phyloP scores from a whole-genome alignment of 768 basidiomycete genomes.

The Xerocomus potaroensis region DNA sequence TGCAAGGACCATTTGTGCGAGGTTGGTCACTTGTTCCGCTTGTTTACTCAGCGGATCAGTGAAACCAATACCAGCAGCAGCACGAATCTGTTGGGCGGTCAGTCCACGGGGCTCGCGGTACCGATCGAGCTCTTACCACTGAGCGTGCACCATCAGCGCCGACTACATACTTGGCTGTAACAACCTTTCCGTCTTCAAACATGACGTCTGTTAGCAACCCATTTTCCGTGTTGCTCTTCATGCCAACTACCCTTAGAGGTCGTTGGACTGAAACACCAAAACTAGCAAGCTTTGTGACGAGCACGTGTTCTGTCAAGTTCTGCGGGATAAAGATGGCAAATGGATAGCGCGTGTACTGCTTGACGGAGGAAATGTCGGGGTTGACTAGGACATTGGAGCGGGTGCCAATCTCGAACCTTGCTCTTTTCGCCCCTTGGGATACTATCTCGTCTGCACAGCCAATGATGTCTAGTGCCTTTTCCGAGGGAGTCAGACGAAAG shows the following conservation, averaged over 20 bases:
- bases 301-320: conserved; percentile 40
- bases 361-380: conserved; percentile 34
- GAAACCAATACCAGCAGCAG: conserved; percentile 40
- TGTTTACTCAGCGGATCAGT: conserved; percentile 37
- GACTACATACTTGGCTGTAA: conserved; percentile 45
- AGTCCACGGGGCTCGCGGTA: neutral
- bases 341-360: conserved; percentile 41
- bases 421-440: conserved; percentile 33
- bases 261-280: conserved; percentile 34
- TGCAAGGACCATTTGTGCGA: conserved; percentile 31
- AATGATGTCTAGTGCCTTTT: conserved; percentile 44
- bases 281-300: conserved; percentile 32
- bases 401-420: conserved; percentile 27
- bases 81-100: conserved; percentile 37
- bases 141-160: conserved; percentile 46
- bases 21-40: conserved; percentile 22
- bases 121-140: neutral
- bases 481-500: conserved; percentile 24
- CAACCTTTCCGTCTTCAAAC: conserved; percentile 44
- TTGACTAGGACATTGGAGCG: conserved; percentile 26
- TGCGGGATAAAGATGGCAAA: conserved; percentile 44
- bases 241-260: conserved; percentile 36
- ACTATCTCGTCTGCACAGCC: conserved; percentile 39
- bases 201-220: conserved; percentile 33
- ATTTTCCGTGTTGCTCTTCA: conserved; percentile 32